These are phyloP conservation scores for Ananas comosus DNA, from an alignment of 176 grass and related monocot species.

Conservation along the genomic window DNA sequence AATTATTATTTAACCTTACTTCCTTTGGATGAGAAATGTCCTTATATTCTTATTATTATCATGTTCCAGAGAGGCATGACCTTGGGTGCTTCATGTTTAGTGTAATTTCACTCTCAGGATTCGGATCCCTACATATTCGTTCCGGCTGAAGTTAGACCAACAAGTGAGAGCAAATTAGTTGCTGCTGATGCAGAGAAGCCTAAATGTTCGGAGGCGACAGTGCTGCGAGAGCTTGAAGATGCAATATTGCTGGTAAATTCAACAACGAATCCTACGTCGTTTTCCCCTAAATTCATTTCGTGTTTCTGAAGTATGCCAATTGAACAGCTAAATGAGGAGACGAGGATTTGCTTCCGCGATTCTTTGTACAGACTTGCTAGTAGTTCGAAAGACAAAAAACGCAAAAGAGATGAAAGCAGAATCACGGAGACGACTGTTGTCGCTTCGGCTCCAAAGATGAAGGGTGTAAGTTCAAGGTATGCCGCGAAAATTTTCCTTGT, in stretches of 20 bases:
- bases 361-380: constrained; percentile 67
- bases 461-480: constrained; percentile 29
- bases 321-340: constrained; percentile 51
- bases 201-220: constrained; percentile 23
- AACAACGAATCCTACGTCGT: neutral
- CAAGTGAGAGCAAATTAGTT: constrained; percentile 8
- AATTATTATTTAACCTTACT: too few relatives aligned
- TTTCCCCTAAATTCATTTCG: neutral
- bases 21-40: too few relatives aligned
- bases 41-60: too few relatives aligned
- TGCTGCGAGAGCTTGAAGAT: constrained; percentile 49
- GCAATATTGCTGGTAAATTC: constrained; percentile 44
- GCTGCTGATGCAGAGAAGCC: constrained; percentile 2
- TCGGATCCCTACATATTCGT: neutral
- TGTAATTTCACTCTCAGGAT: neutral
- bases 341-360: constrained; percentile 63
- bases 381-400: constrained; percentile 13
- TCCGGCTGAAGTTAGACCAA: constrained; percentile 16
- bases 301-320: neutral
- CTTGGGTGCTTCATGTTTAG: neutral
- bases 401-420: constrained; percentile 10
- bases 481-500: neutral
- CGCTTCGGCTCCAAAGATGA: constrained; percentile 10
- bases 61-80: too few relatives aligned
- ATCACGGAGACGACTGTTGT: neutral